phyloP scores from a whole-genome alignment of 2,329 filamentous ascomycete species.

The Aspergillus fijiensis region DNA sequence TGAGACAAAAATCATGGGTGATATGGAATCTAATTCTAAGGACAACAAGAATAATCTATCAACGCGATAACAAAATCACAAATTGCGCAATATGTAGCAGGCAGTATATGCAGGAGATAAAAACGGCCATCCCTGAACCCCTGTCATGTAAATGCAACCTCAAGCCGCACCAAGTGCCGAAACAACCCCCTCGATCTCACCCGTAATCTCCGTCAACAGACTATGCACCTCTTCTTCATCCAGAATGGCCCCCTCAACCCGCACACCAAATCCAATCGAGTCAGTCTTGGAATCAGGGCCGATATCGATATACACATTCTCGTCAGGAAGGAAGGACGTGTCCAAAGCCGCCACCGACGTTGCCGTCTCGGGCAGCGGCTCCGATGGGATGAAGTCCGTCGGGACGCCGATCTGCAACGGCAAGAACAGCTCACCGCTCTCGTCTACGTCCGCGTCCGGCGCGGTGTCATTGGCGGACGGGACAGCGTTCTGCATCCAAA shows the following conservation, averaged over 20 bases:
- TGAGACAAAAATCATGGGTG: too few species aligned
- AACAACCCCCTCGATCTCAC: conserved; percentile 22
- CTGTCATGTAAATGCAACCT: too few species aligned
- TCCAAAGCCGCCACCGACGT: conserved; percentile 26
- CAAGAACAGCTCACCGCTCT: conserved; percentile 16
- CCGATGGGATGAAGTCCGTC: conserved; percentile 26
- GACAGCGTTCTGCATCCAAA: conserved; percentile 27
- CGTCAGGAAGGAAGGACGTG: conserved; percentile 23
- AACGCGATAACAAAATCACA: too few species aligned
- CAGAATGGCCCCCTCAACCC: conserved; percentile 27
- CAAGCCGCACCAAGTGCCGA: neutral
- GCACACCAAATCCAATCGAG: conserved; percentile 28
- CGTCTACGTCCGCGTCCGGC: neutral
- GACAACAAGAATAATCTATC: too few species aligned
- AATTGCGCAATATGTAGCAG: too few species aligned
- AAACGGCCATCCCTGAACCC: too few species aligned
- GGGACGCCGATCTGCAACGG: conserved; percentile 28
- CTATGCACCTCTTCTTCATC: conserved; percentile 16
- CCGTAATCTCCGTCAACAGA: conserved; percentile 21
- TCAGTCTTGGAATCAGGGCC: conserved; percentile 26
- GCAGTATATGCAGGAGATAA: too few species aligned
- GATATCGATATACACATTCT: conserved; percentile 29
- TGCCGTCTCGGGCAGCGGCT: conserved; percentile 8
- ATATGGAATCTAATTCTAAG: too few species aligned
- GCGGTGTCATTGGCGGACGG: conserved; percentile 5